Percentiles rank a stretch among this genome's conserved stretches.
These are phyloP conservation scores for Dendryphion nanum DNA, from an alignment of 2,329 filamentous ascomycete genomes.

Conservation along the genomic window DNA sequence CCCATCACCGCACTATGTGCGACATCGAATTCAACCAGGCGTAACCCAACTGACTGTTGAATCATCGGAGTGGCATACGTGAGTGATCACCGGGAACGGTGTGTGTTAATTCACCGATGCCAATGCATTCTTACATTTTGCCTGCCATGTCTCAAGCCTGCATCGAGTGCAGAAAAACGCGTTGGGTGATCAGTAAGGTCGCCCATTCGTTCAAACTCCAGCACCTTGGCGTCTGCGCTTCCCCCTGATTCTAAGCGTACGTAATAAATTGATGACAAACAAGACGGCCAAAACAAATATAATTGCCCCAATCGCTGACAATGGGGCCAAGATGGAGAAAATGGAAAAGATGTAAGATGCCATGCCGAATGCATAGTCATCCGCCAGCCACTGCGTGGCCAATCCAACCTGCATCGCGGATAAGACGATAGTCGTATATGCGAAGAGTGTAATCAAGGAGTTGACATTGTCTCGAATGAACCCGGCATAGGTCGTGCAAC, in stretches of 20 bases:
- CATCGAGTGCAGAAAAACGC: background rate
- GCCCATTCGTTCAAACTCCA: slow-evolving; percentile 11
- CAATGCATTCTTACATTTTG: too few relatives aligned
- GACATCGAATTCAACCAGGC: too few relatives aligned
- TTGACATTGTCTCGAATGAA: slow-evolving; percentile 23
- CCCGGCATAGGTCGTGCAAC: slow-evolving; percentile 22
- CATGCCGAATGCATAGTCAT: slow-evolving; percentile 18
- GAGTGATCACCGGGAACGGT: too few relatives aligned
- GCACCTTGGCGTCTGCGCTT: slow-evolving; percentile 13
- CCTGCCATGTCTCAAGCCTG: too few relatives aligned
- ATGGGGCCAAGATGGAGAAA: slow-evolving; percentile 21
- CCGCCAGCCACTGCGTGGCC: slow-evolving; percentile 11
- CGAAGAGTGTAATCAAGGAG: slow-evolving; percentile 21
- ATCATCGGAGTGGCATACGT: too few relatives aligned
- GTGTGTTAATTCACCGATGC: too few relatives aligned
- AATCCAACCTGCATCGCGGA: slow-evolving; percentile 28
- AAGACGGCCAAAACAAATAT: slow-evolving; percentile 10
- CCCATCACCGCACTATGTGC: too few relatives aligned
- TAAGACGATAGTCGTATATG: slow-evolving; percentile 24
- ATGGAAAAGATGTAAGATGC: slow-evolving; percentile 19
- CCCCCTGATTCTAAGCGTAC: slow-evolving; percentile 13
- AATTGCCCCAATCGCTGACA: slow-evolving; percentile 14
- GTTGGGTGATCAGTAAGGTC: background rate
- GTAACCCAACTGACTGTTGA: too few relatives aligned
- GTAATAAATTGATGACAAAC: slow-evolving; percentile 14